These are phyloP conservation scores for Funneliformis mosseae DNA, from an alignment of 192 early-diverging fungal genomes.

Conservation along the genomic window DNA sequence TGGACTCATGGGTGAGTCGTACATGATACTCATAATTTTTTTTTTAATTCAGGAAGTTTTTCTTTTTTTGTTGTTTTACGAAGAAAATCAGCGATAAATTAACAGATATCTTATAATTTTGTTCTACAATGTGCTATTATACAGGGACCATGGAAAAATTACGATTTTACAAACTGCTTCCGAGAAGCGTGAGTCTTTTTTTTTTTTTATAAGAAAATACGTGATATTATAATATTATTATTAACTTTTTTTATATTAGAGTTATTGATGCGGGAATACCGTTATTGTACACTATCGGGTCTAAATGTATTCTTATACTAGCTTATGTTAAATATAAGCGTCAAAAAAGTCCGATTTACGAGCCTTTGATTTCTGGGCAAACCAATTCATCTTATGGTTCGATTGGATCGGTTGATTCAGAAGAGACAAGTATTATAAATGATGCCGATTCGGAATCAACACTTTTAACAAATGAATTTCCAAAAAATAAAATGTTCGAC, in stretches of 20 bases:
- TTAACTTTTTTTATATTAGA: neutral
- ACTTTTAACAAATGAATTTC: neutral
- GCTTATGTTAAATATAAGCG: neutral
- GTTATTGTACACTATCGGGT: neutral
- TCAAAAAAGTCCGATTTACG: neutral
- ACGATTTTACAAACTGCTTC: conserved; percentile 12
- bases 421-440: neutral
- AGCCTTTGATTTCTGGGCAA: neutral
- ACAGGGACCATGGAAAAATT: conserved; percentile 1
- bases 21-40: no score
- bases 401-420: neutral
- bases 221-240: neutral
- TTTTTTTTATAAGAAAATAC: neutral
- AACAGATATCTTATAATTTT: neutral
- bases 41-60: no score
- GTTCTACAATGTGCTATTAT: neutral
- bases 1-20: conserved; percentile 2
- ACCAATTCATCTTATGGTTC: conserved; percentile 4
- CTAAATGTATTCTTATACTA: neutral
- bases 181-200: neutral
- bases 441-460: neutral
- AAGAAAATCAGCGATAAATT: neutral
- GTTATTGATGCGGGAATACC: conserved; percentile 2
- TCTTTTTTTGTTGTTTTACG: neutral
- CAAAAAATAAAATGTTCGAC: conserved; percentile 13